Evolutionary conservation across 805 yeast genomes (phyloP).

Genomic region (Yarrowia yakushimensis): DNA sequence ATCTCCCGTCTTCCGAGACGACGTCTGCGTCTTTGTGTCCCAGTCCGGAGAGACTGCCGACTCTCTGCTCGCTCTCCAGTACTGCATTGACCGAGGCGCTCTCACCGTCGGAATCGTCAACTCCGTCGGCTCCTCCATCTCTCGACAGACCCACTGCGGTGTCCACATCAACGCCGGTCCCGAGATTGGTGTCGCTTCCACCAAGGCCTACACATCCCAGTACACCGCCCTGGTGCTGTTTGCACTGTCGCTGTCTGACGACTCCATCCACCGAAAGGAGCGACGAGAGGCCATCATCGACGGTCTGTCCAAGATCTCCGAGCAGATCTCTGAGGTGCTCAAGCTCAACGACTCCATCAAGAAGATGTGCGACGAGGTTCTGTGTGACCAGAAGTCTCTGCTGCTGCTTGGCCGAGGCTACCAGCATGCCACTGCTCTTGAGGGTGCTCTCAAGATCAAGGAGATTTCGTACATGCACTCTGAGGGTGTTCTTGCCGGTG

Average conservation of each 20-base stretch:
- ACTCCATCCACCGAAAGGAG: constrained; percentile 66
- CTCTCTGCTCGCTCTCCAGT: constrained; percentile 88
- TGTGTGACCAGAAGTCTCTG: constrained; percentile 80
- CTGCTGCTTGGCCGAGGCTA: constrained; percentile 94
- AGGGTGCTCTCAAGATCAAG: constrained; percentile 96
- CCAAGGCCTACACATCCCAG: constrained; percentile 98
- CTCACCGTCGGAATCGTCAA: constrained; percentile 96
- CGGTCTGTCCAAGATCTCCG: constrained; percentile 80
- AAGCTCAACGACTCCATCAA: constrained; percentile 70
- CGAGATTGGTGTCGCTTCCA: constrained; percentile 98
- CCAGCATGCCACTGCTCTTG: constrained; percentile 95
- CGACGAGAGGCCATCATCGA: constrained; percentile 84
- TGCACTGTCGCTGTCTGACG: constrained; percentile 92
- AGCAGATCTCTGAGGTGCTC: constrained; percentile 76
- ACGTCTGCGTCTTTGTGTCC: constrained; percentile 94
- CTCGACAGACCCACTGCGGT: constrained; percentile 98
- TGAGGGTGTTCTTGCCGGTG: constrained; percentile 99
- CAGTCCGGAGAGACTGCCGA: constrained; percentile 99
- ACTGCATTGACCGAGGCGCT: constrained; percentile 96
- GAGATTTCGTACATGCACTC: constrained; percentile 99
- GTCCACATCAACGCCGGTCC: constrained; percentile 99
- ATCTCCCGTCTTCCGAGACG: constrained; percentile 98
- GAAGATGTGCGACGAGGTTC: constrained; percentile 63
- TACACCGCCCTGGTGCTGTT: constrained; percentile 95
- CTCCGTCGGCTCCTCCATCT: constrained; percentile 94